Percentiles rank a stretch among this genome's conserved stretches.
phyloP scores from a whole-genome alignment of 1,139 yeast genomes.

The Candida albicans region DNA sequence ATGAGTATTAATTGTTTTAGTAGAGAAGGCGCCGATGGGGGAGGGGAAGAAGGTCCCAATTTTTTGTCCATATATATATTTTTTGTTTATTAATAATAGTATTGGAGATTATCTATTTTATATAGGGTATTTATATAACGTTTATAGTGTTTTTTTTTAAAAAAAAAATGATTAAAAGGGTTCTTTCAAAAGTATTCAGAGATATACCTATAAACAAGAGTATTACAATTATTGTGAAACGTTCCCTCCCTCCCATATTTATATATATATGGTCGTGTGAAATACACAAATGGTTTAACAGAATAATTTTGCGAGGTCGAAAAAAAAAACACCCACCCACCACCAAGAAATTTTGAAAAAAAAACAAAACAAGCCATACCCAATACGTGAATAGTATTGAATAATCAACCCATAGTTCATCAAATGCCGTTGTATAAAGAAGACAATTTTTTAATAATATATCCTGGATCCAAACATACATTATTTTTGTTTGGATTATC shows the following conservation, averaged over 20 bases:
- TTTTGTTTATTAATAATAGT: not conserved
- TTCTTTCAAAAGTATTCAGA: not conserved
- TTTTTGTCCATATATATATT: not conserved
- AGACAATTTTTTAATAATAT: slow-evolving; percentile 62
- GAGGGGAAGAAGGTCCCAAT: too few species aligned
- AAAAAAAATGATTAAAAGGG: not conserved
- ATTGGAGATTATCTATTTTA: not conserved
- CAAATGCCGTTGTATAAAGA: slow-evolving; percentile 63
- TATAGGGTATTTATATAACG: not conserved
- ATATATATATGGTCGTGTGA: not conserved
- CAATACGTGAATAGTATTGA: not conserved
- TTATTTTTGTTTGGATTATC: slow-evolving; percentile 78
- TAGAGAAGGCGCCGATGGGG: too few species aligned
- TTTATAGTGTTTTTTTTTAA: not conserved
- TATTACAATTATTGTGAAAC: too few species aligned
- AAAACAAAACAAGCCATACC: slow-evolving; percentile 4
- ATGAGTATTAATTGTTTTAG: slow-evolving; percentile 7
- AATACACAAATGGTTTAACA: not conserved
- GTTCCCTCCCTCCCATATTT: too few species aligned
- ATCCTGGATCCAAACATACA: slow-evolving; percentile 80
- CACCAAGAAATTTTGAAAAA: not conserved
- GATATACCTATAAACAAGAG: not conserved
- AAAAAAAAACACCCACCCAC: not conserved
- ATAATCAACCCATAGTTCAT: not conserved
- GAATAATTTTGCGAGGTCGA: not conserved